Evolutionary conservation across 768 basidiomycete species (phyloP), one percentile per base, ranked within the genome.

Genomic region (Boletus rubroflammeus): DNA sequence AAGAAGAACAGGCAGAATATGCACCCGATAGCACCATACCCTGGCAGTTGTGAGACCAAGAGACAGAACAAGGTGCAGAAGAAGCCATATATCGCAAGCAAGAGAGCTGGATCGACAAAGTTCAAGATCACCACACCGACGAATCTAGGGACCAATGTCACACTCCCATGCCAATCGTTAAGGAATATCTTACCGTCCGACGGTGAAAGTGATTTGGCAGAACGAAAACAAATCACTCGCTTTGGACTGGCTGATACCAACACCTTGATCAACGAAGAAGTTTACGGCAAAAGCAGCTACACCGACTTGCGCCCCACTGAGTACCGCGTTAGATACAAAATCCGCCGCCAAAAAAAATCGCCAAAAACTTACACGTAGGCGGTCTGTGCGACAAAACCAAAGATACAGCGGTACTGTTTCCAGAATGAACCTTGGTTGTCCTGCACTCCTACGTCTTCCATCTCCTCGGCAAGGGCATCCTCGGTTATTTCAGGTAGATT

Each of bases 301-400:
- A 4, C 73, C 83, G 9, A 86, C 83, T 69, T 86, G 83, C 5
- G 85, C 83, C 28, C 83, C 84, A 23, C 81, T 78, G 39, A 32
- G n/a, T 11, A 23, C 25, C 3, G 23, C 65, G 34, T 52, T 31
- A 47, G 50, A 40, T 23, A 32, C 25, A 25, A 45, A 34, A 3
- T 10, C 10, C 9, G 35, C 29, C 25, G 4, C n/a, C n/a, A 35
- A 42, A 21, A 31, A 15, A 32, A 38, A 28, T 6, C 25, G 13
- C 40, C 15, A 5, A 31, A 53, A 28, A 71, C 82, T 47, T 70
- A 85, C 78, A 80, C 76, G 61, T 86, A 86, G 39, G 77, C 72
- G 40, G 83, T 89, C 67, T 90, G 88, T 19, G 85, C 85, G 51
- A 88, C 78, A 61, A 80, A 87, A 29, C 88, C 88, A 63, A 87